Conservation (phyloP, 177 flowering plant species). For the Vitis hybrid region DNA sequence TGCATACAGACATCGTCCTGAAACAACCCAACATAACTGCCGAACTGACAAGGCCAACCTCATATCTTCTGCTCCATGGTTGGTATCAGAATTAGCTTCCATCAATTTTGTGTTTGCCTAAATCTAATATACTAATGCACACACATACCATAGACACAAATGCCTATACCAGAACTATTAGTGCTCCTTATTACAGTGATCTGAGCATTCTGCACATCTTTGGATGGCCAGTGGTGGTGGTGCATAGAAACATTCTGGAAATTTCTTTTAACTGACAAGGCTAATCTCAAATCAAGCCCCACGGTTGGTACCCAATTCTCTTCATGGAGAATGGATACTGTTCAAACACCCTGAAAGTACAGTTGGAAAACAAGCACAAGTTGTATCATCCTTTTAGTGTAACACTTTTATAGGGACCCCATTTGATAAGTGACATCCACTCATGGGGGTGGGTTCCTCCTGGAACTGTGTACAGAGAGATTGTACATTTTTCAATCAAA, state of each 20-base stretch:
- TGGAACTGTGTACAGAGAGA: neutral
- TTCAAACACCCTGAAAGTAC: neutral
- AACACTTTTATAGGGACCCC: neutral
- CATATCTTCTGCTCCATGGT: constrained; percentile 98
- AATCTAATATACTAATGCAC: neutral
- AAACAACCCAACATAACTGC: constrained; percentile 71
- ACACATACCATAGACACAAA: neutral
- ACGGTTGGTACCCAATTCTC: neutral
- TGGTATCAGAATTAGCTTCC: constrained; percentile 18
- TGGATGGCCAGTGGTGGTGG: too few species aligned
- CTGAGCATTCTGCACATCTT: too few species aligned
- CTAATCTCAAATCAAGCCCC: too few species aligned
- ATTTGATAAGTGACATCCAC: too few species aligned
- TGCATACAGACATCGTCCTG: constrained; percentile 89
- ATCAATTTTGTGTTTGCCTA: neutral
- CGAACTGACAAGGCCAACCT: constrained; percentile 90
- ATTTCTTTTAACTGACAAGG: too few species aligned
- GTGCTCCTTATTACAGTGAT: too few species aligned
- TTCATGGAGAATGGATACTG: neutral
- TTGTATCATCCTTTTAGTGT: neutral
- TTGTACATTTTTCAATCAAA: too few species aligned
- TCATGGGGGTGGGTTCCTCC: neutral
- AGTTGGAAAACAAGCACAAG: neutral
- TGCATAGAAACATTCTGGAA: too few species aligned
- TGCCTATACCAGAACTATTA: neutral